These are phyloP conservation scores for Acorus calamus DNA, from an alignment of 106 monocot species.

Conservation along the genomic window DNA sequence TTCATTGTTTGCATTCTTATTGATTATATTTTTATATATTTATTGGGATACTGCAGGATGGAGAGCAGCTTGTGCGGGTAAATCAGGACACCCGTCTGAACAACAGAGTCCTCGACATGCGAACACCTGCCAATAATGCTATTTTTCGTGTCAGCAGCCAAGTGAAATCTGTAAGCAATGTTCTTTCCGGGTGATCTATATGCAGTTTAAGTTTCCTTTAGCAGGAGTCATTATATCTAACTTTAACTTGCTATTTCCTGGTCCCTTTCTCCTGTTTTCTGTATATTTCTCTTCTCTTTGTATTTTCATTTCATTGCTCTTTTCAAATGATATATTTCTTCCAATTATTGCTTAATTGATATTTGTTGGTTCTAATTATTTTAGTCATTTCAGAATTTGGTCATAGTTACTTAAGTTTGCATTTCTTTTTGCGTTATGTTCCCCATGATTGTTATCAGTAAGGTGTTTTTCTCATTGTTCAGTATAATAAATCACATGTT, in stretches of 20 bases:
- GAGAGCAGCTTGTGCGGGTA: conserved; percentile 76
- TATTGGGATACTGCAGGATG: conserved; percentile 24
- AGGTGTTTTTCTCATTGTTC: no score
- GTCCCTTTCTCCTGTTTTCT: not conserved
- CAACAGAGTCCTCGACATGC: conserved; percentile 63
- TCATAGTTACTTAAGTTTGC: no score
- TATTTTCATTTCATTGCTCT: not conserved
- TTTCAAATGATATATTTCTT: no score
- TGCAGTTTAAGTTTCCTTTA: no score
- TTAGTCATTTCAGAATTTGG: no score
- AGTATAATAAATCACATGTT: no score
- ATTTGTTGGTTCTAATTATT: no score
- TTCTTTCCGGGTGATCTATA: no score
- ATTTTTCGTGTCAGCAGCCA: conserved; percentile 49
- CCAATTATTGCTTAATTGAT: no score
- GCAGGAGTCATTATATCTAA: not conserved
- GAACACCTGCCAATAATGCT: conserved; percentile 73
- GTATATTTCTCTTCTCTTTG: not conserved
- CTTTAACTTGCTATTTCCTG: not conserved
- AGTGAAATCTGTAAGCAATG: conserved; percentile 46
- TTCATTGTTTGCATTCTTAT: not conserved
- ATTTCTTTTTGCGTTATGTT: no score
- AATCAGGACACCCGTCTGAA: conserved; percentile 84
- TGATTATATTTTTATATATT: not conserved
- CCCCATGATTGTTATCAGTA: no score